Evolutionary conservation across 2,329 filamentous ascomycete genomes (phyloP), one percentile per base, ranked within the genome.

Genomic region (Pseudogymnoascus destructans): DNA sequence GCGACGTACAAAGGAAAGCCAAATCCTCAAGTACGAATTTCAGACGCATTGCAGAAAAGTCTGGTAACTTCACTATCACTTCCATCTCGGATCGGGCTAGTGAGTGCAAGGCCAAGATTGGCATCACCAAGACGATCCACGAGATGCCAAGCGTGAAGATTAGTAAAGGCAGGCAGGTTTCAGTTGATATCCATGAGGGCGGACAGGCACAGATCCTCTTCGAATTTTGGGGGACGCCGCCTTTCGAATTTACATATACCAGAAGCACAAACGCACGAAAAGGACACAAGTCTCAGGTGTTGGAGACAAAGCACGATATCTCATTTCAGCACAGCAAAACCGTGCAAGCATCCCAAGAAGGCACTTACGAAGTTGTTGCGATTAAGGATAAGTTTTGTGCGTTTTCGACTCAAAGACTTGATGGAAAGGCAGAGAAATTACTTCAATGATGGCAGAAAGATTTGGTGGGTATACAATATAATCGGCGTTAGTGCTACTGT

Each of bases 201-300:
- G 90, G 90, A 61, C 87, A 95, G 69, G 90, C 93, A 0, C 89
- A 96, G 69, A 90, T 98, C 57, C 75, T 89, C 6, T 97, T 98
- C 66, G 88, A 95, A 66, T 98, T 98, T 73, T 91, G 87, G 75
- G 93, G 95, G 59, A 91, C 88, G 5, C 90, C 93, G 61, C 93
- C 93, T 1, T 98, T 98, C 67, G 93, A 97, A 72, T 98, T 97
- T 69, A 96, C 92, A 59, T 97, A 95, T 71, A 97, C 90, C 17
- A 80, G 93, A 61, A 93, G 86, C 71, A 89, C 89, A 46, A 95
- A 95, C 69, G 84, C 84, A n/a, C 66, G 68, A 60, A 89, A 85
- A 73, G 86, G 86, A 1, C 87, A 89, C 70, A 87, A 84, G 68
- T 82, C 85, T 35, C 79, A 84, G 66, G 81, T 98, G 32, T 77